phyloP scores from a whole-genome alignment of 306 rosid genomes.

The Acacia melanoxylon region DNA sequence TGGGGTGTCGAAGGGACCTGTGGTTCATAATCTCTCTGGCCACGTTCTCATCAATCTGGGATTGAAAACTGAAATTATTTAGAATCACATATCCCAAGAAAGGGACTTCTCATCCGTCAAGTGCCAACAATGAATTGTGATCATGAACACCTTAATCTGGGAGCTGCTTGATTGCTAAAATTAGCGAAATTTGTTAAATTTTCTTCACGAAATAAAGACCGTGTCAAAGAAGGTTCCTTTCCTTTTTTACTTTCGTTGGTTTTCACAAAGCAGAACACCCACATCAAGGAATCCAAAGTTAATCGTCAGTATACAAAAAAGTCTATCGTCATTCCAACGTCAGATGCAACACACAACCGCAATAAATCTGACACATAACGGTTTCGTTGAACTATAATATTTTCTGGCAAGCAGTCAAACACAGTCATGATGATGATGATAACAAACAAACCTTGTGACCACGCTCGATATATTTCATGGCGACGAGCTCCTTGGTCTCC shows the following conservation, averaged over 20 bases:
- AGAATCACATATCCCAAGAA: constrained; percentile 7
- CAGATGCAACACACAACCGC: constrained; percentile 25
- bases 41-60: constrained; percentile 80
- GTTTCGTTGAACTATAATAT: background rate
- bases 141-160: constrained; percentile 13
- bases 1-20: constrained; percentile 77
- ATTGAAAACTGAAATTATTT: background rate
- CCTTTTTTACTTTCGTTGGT: background rate
- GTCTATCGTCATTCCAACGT: constrained; percentile 1
- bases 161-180: constrained; percentile 18
- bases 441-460: constrained; percentile 52
- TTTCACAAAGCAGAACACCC: constrained; percentile 30
- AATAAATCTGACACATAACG: constrained; percentile 24
- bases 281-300: constrained; percentile 6
- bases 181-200: background rate
- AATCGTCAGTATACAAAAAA: background rate
- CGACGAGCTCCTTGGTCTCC: constrained; percentile 80
- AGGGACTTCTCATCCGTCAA: constrained; percentile 8
- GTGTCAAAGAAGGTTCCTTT: constrained; percentile 13
- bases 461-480: constrained; percentile 82
- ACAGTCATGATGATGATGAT: background rate
- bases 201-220: constrained; percentile 20
- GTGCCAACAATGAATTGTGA: constrained; percentile 1
- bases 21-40: constrained; percentile 80
- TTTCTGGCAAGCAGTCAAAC: background rate